Percentiles rank a stretch among this genome's conserved stretches.
Conservation (phyloP, 2,329 filamentous ascomycete species). For the Monilinia fructicola region DNA sequence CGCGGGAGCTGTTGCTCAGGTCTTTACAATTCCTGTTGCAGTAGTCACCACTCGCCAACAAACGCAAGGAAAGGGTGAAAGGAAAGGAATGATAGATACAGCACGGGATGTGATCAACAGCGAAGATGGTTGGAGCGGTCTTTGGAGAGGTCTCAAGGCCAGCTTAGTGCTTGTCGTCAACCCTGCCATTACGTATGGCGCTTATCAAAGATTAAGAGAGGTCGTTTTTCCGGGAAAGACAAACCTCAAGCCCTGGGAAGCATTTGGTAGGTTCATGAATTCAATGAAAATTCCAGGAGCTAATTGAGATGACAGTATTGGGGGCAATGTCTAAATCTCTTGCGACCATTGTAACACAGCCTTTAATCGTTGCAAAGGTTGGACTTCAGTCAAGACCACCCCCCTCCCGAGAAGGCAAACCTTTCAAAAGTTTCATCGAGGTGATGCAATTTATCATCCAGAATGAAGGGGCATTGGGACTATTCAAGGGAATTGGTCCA, state of each 20-base stretch:
- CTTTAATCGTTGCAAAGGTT: slow-evolving; percentile 96
- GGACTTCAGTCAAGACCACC: slow-evolving; percentile 93
- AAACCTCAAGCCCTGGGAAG: slow-evolving; percentile 77
- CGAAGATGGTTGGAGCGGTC: slow-evolving; percentile 82
- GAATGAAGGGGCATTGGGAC: slow-evolving; percentile 76
- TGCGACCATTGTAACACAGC: slow-evolving; percentile 89
- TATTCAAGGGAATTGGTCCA: slow-evolving; percentile 96
- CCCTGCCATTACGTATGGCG: slow-evolving; percentile 95
- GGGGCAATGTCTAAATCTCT: slow-evolving; percentile 90
- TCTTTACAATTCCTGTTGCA: slow-evolving; percentile 94
- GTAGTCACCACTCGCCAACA: slow-evolving; percentile 96
- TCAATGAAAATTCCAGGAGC: not conserved
- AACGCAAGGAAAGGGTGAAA: slow-evolving; percentile 80
- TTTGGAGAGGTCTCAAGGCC: slow-evolving; percentile 95
- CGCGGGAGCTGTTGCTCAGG: slow-evolving; percentile 85
- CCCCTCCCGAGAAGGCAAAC: slow-evolving; percentile 77
- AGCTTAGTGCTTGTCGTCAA: slow-evolving; percentile 95
- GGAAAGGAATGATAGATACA: slow-evolving; percentile 83
- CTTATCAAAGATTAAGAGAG: slow-evolving; percentile 85
- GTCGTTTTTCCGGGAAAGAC: slow-evolving; percentile 74
- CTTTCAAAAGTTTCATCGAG: slow-evolving; percentile 89
- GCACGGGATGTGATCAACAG: slow-evolving; percentile 85
- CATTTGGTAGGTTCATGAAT: slow-evolving; percentile 70
- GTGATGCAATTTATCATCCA: slow-evolving; percentile 93
- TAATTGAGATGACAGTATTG: slow-evolving; percentile 58